Evolutionary conservation across 2,329 filamentous ascomycete genomes (phyloP), one percentile per base, ranked within the genome.

Genomic region (Penicillium freii): DNA sequence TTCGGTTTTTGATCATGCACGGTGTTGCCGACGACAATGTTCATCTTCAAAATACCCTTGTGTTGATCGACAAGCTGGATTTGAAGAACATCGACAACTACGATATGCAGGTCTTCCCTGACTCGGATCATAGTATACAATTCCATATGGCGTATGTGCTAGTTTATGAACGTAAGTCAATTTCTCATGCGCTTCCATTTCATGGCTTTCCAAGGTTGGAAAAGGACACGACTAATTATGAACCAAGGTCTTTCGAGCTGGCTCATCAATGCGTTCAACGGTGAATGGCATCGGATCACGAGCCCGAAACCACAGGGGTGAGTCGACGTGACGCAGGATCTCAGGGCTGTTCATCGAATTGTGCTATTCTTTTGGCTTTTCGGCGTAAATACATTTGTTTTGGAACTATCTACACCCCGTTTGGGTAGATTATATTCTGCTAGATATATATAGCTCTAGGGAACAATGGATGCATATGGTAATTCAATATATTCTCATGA

Each of bases 1-100:
- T 92, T 60, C 87, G 93, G 33, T 99, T 97, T 78, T 80, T 99
- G 39, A 74, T 99, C 67, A 97, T 97, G 90, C 94, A 99, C 71
- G 94, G 94, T 65, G 85, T 92, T n/a, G 89, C 90, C 8, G 94
- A 99, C 69, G 94, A 99, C 75, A 99, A 99, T 68, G 94, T 99
- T 13, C 95, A 99, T 74, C 87, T 96, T 75, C 95, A 99, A 75
- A 97, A 96, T 74, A 92, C 92, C 0, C 82, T 97, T 57, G 90
- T 87, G 1, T 77, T 99, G 60, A 80, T 99, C 46, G 95, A 99
- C 73, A 88, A 87, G 66, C 81, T 99, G 44, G 91, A 99, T 76
- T 69, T 96, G 51, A 87, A 81, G 0, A 84, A 86, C 13, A 84
- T 97, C 4, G 87, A 93, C 74, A 99, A 99, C 70, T 99, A 97